Evolutionary conservation across 2,329 filamentous ascomycete genomes (phyloP), one percentile per base, ranked within the genome.

Genomic region (Penicillium fuscoglaucum): DNA sequence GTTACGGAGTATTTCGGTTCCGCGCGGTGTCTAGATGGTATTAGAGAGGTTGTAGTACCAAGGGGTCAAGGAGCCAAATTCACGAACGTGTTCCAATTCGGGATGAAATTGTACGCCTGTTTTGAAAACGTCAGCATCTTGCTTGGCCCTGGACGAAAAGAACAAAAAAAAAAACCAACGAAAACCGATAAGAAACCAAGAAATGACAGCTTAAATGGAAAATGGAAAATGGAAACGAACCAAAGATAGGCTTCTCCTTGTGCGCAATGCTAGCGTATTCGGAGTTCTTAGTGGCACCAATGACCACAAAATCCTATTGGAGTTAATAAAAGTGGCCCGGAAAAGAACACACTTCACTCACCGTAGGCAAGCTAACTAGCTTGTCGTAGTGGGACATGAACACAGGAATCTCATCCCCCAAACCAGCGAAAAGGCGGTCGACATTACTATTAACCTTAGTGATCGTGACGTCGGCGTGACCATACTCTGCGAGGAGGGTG

Each of bases 381-480:
- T 96, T 96, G 78, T 97, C 92, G 58, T 87, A 88, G 74, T 98
- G 93, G 65, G 85, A 90, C 93, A 97, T 97, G 83, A 85, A 93
- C 15, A 90, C 85, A 61, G 89, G 83, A 68, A 90, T 82, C 52
- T 85, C 79, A 60, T 90, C 87, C 59, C 87, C 88, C 12, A 96
- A 71, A 17, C 87, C 90, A 29, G 85, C 82, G 75, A 97, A 97
- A 24, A 98, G 85, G 48, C 84, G 82, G 73, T 96, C 89, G 66
- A 90, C 87, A 69, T 91, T 87, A 24, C 70, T 63, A 61, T 74
- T 74, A 64, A 86, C 81, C 65, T 77, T 78, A 65, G 85, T 78
- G 33, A 90, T 82, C 59, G 82, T 84, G 53, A 96, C 71, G 54
- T 85, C 81, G 28, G 90, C 85, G 67, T 90, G 84, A 26, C 90